Evolutionary conservation across 768 basidiomycete genomes (phyloP).

Genomic region (Mrakia frigida): DNA sequence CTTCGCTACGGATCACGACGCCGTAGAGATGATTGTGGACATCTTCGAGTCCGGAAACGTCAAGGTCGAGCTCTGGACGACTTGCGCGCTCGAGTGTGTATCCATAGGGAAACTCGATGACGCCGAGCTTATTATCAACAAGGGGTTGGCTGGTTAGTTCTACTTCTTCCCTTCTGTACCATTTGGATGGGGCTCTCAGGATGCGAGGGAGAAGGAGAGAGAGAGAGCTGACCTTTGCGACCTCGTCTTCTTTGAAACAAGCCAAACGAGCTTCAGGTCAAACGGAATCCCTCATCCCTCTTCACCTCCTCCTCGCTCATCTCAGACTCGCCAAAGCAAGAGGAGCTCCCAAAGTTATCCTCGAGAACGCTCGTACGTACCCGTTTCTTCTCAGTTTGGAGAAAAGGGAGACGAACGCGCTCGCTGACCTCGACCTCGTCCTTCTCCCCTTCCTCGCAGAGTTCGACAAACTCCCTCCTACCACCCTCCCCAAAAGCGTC

Average conservation of each 20-base stretch:
- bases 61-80: constrained; percentile 62
- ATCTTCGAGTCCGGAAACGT: constrained; percentile 64
- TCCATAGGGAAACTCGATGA: constrained; percentile 65
- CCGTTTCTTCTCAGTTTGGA: background rate
- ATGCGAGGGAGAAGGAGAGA: background rate
- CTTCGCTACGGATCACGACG: constrained; percentile 54
- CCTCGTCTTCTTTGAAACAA: constrained; percentile 55
- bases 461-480: constrained; percentile 38
- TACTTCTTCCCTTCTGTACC: background rate
- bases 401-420: background rate
- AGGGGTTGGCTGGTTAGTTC: constrained; percentile 49
- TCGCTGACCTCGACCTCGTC: background rate
- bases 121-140: constrained; percentile 67
- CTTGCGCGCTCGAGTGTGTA: constrained; percentile 41
- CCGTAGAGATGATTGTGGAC: constrained; percentile 37
- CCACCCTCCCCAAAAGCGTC: constrained; percentile 36
- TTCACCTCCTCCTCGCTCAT: constrained; percentile 79
- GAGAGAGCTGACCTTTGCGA: constrained; percentile 29
- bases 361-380: constrained; percentile 66
- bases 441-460: constrained; percentile 34
- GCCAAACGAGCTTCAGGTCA: constrained; percentile 43
- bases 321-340: constrained; percentile 73
- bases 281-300: constrained; percentile 54
- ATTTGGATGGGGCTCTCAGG: constrained; percentile 15
- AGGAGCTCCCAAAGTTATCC: constrained; percentile 72